These are phyloP conservation scores for Sordaria brevicollis DNA, from an alignment of 495 filamentous ascomycete species.

Conservation along the genomic window DNA sequence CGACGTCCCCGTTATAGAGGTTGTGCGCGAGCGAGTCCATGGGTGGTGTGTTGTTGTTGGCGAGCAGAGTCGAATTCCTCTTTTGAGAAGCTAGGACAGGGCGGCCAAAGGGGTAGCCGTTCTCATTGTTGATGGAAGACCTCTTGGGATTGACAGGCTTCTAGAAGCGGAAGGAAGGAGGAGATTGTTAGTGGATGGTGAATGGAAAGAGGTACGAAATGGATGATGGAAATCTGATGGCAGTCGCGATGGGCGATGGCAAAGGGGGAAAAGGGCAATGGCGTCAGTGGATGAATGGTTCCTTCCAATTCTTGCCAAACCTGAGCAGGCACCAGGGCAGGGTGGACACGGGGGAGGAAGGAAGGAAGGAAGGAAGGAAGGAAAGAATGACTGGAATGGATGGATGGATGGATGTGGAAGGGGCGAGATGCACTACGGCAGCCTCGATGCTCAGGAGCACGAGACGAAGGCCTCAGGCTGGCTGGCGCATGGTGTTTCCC, in stretches of 20 bases:
- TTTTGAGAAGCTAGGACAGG: conserved; percentile 20
- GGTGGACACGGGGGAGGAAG: background rate
- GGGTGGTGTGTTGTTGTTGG: background rate
- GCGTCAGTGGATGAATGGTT: background rate
- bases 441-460: background rate
- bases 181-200: background rate
- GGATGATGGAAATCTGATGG: background rate
- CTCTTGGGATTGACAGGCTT: conserved; percentile 12
- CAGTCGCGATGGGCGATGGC: background rate
- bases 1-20: conserved; percentile 7
- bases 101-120: conserved; percentile 6
- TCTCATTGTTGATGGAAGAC: conserved; percentile 6
- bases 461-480: background rate
- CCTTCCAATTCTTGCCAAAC: background rate
- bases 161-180: conserved; percentile 3
- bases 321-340: background rate
- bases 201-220: background rate
- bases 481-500: background rate
- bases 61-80: conserved; percentile 17
- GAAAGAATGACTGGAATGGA: too few species aligned
- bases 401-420: background rate
- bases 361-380: background rate
- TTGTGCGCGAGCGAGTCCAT: conserved; percentile 9
- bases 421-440: background rate
- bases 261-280: background rate